A percentile compares a stretch with the other conserved stretches of the same genome.
phyloP scores from a whole-genome alignment of 2,329 filamentous ascomycete genomes.

The Fusarium sp. region DNA sequence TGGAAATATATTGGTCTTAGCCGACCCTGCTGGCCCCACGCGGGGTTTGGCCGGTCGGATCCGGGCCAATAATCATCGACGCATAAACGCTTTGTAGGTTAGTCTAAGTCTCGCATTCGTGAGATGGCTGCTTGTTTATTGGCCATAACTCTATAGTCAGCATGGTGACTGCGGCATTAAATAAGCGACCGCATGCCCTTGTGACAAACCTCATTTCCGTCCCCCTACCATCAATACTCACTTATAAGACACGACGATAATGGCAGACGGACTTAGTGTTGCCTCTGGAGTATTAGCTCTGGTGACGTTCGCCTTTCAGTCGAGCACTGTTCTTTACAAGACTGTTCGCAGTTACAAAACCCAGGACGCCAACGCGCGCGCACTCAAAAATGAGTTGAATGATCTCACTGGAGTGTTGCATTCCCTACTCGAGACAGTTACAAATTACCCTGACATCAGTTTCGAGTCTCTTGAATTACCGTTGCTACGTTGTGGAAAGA shows the following conservation, averaged over 20 bases:
- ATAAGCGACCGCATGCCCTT: not conserved
- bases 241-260: not conserved
- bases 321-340: slow-evolving; percentile 23
- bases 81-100: not conserved
- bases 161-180: not conserved
- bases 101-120: not conserved
- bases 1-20: not conserved
- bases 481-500: slow-evolving; percentile 53
- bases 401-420: slow-evolving; percentile 50
- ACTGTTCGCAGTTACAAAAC: slow-evolving; percentile 22
- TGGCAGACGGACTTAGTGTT: slow-evolving; percentile 31
- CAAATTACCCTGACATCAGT: slow-evolving; percentile 6
- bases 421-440: slow-evolving; percentile 43
- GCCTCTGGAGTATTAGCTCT: slow-evolving; percentile 22
- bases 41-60: not conserved
- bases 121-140: not conserved
- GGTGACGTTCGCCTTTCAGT: slow-evolving; percentile 33
- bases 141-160: not conserved
- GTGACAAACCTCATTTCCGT: not conserved
- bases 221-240: not conserved
- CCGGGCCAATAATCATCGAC: not conserved
- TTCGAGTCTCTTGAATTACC: slow-evolving; percentile 43
- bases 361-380: slow-evolving; percentile 46
- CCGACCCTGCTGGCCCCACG: not conserved
- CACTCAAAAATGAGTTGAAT: slow-evolving; percentile 52